Evolutionary conservation across 2,329 filamentous ascomycete genomes (phyloP), one percentile per base, ranked within the genome.

Genomic region (Endothia cerciana): DNA sequence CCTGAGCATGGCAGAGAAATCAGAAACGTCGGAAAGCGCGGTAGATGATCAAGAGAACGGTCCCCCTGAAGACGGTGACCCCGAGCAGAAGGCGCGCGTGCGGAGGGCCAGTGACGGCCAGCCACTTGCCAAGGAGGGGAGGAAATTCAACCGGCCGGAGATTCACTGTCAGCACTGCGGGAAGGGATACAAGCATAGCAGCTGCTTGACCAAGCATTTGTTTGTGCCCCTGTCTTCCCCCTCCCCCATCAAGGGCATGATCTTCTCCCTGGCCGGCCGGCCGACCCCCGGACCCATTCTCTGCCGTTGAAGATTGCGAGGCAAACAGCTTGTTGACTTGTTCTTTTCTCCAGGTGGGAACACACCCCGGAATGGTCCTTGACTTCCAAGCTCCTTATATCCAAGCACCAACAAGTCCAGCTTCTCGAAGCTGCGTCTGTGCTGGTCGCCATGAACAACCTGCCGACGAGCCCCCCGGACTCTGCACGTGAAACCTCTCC

Each of bases 141-240:
- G 87, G 82, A 94, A 93, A 81, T 86, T 87, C 79, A 91, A 88
- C 81, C 87, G 89, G 75, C 88, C 89, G 75, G 94, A 98, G 79
- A 88, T 99, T 77, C 93, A 91, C 80, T 99, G 95, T 83, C 93
- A 97, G 77, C 94, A 94, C 81, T 99, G 95, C 84, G 94, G 94
- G 80, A 99, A 99, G 87, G 93, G 93, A 82, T 99, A 99, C 88
- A 99, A 99, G 89, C 95, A 99, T 87, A 97, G 94, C 89, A 98
- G 95, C 85, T 99, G 95, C 89, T 89, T 99, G 85, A 96, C 92
- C 79, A 99, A 98, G 88, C 95, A 99, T 89, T 91, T 97, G 95
- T 98, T 89, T 88, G 95, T 97, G 85, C 83, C 85, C 88, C 85
- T 83, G 81, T 80, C 81, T 81, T 81, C 79, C 76, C 77, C 77